Evolutionary conservation across 352 stramenopile genomes (phyloP), one percentile per base, ranked within the genome.

Genomic region (Phytophthora agathidicida): DNA sequence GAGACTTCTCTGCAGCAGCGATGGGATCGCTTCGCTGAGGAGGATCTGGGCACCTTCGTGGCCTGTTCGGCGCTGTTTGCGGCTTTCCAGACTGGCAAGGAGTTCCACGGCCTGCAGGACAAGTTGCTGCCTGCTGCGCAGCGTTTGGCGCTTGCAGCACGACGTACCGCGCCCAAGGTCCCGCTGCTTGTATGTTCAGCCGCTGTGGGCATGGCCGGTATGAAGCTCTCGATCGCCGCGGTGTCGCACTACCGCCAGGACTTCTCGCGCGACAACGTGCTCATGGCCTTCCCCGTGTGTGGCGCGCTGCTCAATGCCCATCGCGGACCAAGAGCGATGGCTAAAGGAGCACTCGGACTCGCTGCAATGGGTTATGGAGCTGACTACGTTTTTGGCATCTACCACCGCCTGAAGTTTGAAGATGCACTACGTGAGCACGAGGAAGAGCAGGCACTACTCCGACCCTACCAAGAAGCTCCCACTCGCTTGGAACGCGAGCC

Each of bases 201-300:
- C 0, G 68, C 71, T 5, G 60, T 86, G 2, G 78, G 75, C 16
- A 80, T 88, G 33, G 60, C 75, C 27, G 78, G 73, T 32, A 84
- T 88, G 70, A 88, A 88, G 57, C 32, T 83, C 26, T 78, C 63
- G 33, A 68, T 86, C 45, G 54, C 53, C 0, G 71, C 62, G 7
- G 78, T 88, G 37, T 67, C 75, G 35, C 62, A 77, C 44, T 64
- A 58, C 30, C 78, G 78, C 13, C 66, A 80, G 36, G 78, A 88
- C 64, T 86, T 84, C 48, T 80, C 78, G 28, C 73, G 73, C 45
- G 64, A 64, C 17, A 88, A 80, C 37, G 61, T 86, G 17, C 43
- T 84, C 39, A 48, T 88, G 26, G 70, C 75, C 5, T 74, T 86
- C 48, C 78, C 78, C 5, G 46, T 88, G 9, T 80, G 76, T 17